Percentiles rank a stretch among this genome's conserved stretches.
Evolutionary conservation across 176 grass and related monocot species (phyloP).

Genomic region (Aegilops tauschii): DNA sequence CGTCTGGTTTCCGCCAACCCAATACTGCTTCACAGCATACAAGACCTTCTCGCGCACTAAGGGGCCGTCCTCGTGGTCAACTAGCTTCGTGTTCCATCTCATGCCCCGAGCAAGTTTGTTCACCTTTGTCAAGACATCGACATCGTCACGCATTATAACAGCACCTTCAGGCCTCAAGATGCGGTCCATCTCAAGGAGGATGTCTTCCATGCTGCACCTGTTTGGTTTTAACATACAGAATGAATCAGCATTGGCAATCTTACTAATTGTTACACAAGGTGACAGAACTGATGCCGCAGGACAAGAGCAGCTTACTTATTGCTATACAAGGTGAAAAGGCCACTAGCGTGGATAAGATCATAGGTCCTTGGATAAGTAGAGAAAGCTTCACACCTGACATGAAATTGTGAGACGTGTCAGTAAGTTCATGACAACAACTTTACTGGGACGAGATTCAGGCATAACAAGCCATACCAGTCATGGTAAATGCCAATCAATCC

Average conservation of each 20-base stretch:
- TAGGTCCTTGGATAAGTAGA: constrained; percentile 92
- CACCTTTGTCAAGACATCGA: constrained; percentile 62
- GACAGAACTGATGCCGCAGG: not conserved
- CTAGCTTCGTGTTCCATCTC: constrained; percentile 75
- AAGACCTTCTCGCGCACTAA: constrained; percentile 59
- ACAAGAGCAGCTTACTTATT: constrained; percentile 49
- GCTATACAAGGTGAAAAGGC: constrained; percentile 78
- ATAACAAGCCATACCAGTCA: constrained; percentile 58
- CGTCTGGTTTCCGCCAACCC: constrained; percentile 76
- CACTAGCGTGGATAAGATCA: constrained; percentile 73
- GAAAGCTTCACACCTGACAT: constrained; percentile 80
- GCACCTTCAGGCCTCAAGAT: constrained; percentile 80
- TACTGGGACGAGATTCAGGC: not conserved
- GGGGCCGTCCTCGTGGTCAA: constrained; percentile 75
- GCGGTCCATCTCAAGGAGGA: constrained; percentile 86
- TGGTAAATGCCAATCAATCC: constrained; percentile 93
- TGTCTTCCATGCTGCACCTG: constrained; percentile 73
- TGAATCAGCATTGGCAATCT: not conserved
- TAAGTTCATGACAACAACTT: constrained; percentile 14
- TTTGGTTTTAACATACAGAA: constrained; percentile 10
- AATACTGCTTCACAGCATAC: constrained; percentile 78
- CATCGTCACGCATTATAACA: constrained; percentile 66
- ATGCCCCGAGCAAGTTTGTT: constrained; percentile 61
- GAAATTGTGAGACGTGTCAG: not conserved
- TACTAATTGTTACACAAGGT: not conserved